Conservation (phyloP, 345 rosid species). For the Trapa incisa region DNA sequence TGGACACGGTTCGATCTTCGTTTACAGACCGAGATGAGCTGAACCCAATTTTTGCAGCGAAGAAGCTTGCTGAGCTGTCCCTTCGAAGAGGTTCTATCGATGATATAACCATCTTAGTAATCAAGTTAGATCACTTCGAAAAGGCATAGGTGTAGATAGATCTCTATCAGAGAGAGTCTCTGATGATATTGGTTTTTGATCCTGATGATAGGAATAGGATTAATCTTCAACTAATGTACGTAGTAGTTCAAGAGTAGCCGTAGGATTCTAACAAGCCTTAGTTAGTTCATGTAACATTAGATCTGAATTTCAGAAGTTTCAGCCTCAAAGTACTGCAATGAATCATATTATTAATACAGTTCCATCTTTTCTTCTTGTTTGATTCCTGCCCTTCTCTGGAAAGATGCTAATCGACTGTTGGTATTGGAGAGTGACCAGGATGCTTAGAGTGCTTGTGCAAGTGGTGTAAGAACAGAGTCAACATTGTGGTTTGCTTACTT, state of each 20-base stretch:
- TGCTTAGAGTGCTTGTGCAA: too few species aligned
- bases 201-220: not conserved
- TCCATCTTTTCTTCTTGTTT: too few species aligned
- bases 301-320: too few species aligned
- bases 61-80: conserved; percentile 53
- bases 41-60: conserved; percentile 36
- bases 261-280: not conserved
- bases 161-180: not conserved
- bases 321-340: too few species aligned
- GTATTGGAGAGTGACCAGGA: too few species aligned
- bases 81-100: conserved; percentile 50
- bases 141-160: not conserved
- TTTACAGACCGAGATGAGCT: conserved; percentile 30
- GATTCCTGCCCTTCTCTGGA: too few species aligned
- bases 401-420: too few species aligned
- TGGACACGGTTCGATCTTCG: conserved; percentile 45
- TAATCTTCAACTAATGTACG: not conserved
- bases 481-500: too few species aligned
- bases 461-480: too few species aligned
- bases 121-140: conserved; percentile 30
- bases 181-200: not conserved
- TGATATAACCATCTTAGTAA: conserved; percentile 60
- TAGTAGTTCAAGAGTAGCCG: not conserved
- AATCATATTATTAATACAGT: too few species aligned
- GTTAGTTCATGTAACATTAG: not conserved